Percentiles rank a stretch among this genome's conserved stretches.
Conservation (phyloP, 2,329 filamentous ascomycete genomes). For the Fusarium chaquense region DNA sequence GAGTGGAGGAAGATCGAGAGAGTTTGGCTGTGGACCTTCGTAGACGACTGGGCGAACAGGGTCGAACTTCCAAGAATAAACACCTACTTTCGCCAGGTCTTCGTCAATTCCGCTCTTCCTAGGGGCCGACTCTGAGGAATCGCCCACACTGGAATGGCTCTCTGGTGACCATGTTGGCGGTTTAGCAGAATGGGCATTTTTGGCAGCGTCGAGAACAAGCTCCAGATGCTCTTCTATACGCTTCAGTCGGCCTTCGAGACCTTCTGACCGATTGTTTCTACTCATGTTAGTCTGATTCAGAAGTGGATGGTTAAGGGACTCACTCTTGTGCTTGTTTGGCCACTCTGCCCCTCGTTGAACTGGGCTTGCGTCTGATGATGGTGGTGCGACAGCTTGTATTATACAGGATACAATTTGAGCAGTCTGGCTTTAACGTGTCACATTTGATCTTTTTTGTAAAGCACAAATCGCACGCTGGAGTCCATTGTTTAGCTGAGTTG, state of each 20-base stretch:
- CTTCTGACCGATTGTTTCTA: conserved; percentile 7
- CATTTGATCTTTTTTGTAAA: conserved; percentile 62
- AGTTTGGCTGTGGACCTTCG: conserved; percentile 27
- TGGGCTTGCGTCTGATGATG: conserved; percentile 45
- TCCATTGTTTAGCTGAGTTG: not conserved
- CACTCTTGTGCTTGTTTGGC: conserved; percentile 33
- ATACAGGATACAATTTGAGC: conserved; percentile 59
- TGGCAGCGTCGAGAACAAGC: conserved; percentile 46
- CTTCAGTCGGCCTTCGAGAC: conserved; percentile 46
- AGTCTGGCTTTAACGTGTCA: conserved; percentile 58
- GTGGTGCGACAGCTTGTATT: conserved; percentile 54
- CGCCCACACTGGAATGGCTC: conserved; percentile 14
- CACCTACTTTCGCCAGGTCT: not conserved
- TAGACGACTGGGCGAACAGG: conserved; percentile 40
- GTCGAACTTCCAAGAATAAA: conserved; percentile 38
- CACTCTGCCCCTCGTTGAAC: conserved; percentile 33
- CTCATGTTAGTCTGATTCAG: not conserved
- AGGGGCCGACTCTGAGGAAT: conserved; percentile 1
- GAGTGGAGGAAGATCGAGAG: conserved; percentile 49
- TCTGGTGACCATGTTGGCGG: conserved; percentile 16
- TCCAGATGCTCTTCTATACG: conserved; percentile 52
- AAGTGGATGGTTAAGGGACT: not conserved
- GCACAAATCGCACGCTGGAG: conserved; percentile 57
- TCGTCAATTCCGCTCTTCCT: not conserved
- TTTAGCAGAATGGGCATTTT: conserved; percentile 16